Base-by-base conservation (phyloP, 176 grass and related monocot species). In the Carex parvula region DNA sequence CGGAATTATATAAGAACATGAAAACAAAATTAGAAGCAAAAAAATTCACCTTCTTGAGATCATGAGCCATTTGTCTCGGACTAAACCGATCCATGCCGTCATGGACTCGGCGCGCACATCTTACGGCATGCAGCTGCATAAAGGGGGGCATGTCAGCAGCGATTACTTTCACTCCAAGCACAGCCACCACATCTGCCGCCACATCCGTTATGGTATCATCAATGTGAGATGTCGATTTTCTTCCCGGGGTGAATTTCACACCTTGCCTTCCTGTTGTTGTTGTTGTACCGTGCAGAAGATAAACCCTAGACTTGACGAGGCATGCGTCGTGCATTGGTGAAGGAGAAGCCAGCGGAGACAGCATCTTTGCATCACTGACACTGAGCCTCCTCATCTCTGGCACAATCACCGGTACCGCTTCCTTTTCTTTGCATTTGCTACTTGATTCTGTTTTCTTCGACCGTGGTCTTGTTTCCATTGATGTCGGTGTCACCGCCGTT, bases 11-110 rank as follows among this genome's bases (percentile, higher is more conserved):
- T 26, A 26, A 46, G 35, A 46, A 14, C 35, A 81, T 61, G 18
- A n/a, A 75, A 83, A 20, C 0, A 39, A 20, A 8, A 5, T 4
- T 35, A 35, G 3, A 35, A 35, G 33, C 33, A 48, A 63, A 62
- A 22, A 64, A 10, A 21, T n/a, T 87, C 60, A 92, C 93, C 93
- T 90, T 95, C 88, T 92, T 95, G 41, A 92, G 74, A 65, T 95
- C 90, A 86, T 95, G 93, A 65, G 93, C 90, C 87, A 92, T 84
- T 84, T 92, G 88, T 87, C 93, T 91, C 17, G 93, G 92, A 79
- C 90, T 95, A 89, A 92, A 95, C 55, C 87, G 88, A 60, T 89
- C 88, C 87, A 92, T 83, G 88, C 57, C 87, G 11, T 89, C 90
- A 84, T 86, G 84, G 22, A 89, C 89, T 54, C 93, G 78, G 39